Evolutionary conservation across 805 yeast genomes (phyloP), one percentile per base, ranked within the genome.

Genomic region (Hanseniaspora meyeri): DNA sequence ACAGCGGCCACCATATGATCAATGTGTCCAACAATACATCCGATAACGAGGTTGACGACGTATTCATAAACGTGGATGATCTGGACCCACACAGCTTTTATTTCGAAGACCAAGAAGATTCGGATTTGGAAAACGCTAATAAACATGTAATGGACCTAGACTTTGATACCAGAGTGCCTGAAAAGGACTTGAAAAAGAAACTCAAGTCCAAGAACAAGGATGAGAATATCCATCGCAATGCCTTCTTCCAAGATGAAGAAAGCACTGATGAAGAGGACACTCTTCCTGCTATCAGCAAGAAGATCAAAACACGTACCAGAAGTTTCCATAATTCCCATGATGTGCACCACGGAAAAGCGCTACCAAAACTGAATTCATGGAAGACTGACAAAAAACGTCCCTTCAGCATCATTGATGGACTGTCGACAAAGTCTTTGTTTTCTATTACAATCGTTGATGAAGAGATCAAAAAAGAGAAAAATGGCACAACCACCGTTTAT

Each of bases 301-400:
- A 75, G 57, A 73, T 71, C 58, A 76, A 79, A 42, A 95, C 87
- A 27, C 51, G 57, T 29, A 39, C 50, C 20, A 52, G 57, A 39
- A 52, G 57, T 29, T 29, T 52, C 32, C 57, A 52, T 24, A 52
- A 37, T 16, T 12, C 40, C 5, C 50, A 52, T 20, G 57, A 45
- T n/a, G 34, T 47, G n/a, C 46, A 42, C 17, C 34, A 14, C 38
- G 88, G 90, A 54, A 81, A 88, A 60, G 73, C 95, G 55, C 97
- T 97, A 4, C 98, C 98, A 1, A 79, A 87, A 31, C 73, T 91
- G 58, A 97, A 97, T 0, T 84, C 95, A 2, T 91, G 97, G 95
- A 82, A 85, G 38, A 83, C 95, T 6, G 79, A 83, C 52, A 79
- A 79, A 52, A 70, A 69, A 57, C 83, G 87, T 63, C 96, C 96